A percentile compares a stretch with the other conserved stretches of the same genome.
Evolutionary conservation across 202 grass and related monocot species (phyloP).

Genomic region (Saccharum hybrid): DNA sequence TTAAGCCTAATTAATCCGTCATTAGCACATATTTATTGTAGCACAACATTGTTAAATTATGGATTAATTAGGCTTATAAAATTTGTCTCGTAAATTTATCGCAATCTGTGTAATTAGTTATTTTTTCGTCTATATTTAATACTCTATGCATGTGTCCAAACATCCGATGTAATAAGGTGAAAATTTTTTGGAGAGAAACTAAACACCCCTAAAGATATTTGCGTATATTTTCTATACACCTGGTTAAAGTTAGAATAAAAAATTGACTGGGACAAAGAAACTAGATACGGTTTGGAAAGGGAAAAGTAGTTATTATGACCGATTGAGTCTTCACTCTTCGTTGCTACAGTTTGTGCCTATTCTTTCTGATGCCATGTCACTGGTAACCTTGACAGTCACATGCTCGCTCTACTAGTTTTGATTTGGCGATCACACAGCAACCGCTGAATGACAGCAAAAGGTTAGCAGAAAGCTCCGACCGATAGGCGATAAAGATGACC

Average conservation of each 20-base stretch:
- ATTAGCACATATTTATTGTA: too few relatives aligned
- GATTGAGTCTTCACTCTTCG: neutral
- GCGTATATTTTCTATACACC: neutral
- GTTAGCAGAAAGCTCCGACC: neutral
- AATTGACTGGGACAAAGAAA: neutral
- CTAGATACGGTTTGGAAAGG: neutral
- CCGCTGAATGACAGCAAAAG: neutral
- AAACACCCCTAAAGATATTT: neutral
- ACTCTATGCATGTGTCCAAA: too few relatives aligned
- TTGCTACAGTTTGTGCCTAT: neutral
- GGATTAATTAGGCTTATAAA: too few relatives aligned
- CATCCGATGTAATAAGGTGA: too few relatives aligned
- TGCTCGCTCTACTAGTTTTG: neutral
- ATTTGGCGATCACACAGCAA: conserved; percentile 27
- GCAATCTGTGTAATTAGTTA: too few relatives aligned
- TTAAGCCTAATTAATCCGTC: too few relatives aligned
- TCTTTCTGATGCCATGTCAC: neutral
- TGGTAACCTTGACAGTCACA: neutral
- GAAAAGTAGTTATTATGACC: neutral
- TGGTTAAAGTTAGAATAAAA: neutral
- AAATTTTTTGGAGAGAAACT: too few relatives aligned
- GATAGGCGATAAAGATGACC: too few relatives aligned
- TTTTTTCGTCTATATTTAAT: too few relatives aligned
- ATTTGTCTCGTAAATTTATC: too few relatives aligned
- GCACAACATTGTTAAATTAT: too few relatives aligned